Conservation (phyloP, 169 alveolate genomes). For the Condylostoma magnum region DNA sequence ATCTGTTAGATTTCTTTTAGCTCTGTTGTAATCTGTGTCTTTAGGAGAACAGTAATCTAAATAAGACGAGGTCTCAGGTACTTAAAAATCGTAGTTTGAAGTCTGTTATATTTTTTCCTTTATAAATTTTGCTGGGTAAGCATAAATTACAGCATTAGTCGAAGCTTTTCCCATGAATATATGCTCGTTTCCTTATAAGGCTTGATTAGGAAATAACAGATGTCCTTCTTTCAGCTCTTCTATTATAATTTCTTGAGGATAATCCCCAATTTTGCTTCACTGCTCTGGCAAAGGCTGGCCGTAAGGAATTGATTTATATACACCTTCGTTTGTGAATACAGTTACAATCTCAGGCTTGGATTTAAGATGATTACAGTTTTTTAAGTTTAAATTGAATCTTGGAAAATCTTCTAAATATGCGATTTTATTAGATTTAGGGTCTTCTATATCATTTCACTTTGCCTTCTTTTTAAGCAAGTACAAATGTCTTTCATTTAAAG, state of each 20-base stretch:
- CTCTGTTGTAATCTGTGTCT: too few species aligned
- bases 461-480: constrained; percentile 8
- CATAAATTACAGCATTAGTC: neutral
- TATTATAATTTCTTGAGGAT: constrained; percentile 20
- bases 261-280: constrained; percentile 12
- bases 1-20: too few species aligned
- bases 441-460: neutral
- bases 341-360: constrained; percentile 20
- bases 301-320: neutral
- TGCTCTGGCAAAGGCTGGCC: constrained; percentile 4
- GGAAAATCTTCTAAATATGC: neutral
- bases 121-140: too few species aligned
- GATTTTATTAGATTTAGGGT: neutral
- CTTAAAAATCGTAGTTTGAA: too few species aligned
- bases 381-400: neutral
- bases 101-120: too few species aligned
- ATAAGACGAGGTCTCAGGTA: too few species aligned
- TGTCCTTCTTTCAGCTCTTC: neutral
- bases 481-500: constrained; percentile 8
- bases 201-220: neutral
- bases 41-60: too few species aligned
- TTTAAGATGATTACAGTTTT: neutral
- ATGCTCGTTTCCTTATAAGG: neutral
- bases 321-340: neutral
- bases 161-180: constrained; percentile 15